Conservation (phyloP, 2,329 filamentous ascomycete species). For the Colletotrichum lindemuthianum region DNA sequence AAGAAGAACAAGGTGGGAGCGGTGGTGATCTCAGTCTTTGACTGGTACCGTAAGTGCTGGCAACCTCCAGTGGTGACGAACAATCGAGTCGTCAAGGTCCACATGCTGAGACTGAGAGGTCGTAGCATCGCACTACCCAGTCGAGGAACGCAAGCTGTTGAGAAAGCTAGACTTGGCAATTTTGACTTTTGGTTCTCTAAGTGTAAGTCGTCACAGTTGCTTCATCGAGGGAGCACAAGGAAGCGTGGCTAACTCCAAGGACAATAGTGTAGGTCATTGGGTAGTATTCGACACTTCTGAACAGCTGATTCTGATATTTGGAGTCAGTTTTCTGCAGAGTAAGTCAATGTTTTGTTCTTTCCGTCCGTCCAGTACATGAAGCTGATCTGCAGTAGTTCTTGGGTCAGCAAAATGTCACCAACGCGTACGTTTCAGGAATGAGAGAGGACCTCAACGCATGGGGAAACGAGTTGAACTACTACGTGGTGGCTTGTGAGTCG, state of each 20-base stretch:
- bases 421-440: conserved; percentile 43
- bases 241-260: too few species aligned
- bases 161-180: conserved; percentile 42
- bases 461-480: conserved; percentile 42
- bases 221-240: too few species aligned
- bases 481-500: conserved; percentile 33
- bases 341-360: not conserved
- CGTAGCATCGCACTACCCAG: conserved; percentile 41
- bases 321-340: conserved; percentile 32
- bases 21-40: conserved; percentile 42
- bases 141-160: conserved; percentile 40
- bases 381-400: conserved; percentile 39
- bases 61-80: not conserved
- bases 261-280: conserved; percentile 35
- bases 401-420: conserved; percentile 42
- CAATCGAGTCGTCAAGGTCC: not conserved
- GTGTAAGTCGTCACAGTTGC: too few species aligned
- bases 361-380: rapidly evolving
- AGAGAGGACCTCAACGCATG: conserved; percentile 40
- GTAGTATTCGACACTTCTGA: too few species aligned
- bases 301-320: too few species aligned
- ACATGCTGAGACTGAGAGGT: not conserved
- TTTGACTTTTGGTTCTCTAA: conserved; percentile 37
- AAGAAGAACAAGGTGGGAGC: conserved; percentile 40
- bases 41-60: conserved; percentile 42